Percentiles rank a stretch among this genome's conserved stretches.
These are phyloP conservation scores for Litsea cubeba DNA, from an alignment of 164 flowering plant species.

Conservation along the genomic window DNA sequence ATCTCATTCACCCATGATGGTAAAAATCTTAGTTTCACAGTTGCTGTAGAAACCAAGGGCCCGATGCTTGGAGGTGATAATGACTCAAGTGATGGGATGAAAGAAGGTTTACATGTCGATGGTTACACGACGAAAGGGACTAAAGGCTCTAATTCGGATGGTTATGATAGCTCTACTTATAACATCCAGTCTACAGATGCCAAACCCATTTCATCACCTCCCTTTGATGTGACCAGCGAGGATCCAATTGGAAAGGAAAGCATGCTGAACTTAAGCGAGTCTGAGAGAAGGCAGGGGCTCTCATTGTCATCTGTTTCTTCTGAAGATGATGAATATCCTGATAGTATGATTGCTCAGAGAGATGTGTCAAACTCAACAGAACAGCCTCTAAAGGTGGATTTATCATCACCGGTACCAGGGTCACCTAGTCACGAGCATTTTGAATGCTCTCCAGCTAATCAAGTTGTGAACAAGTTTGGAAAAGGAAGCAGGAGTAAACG, in stretches of 20 bases:
- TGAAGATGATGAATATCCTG: conserved; percentile 32
- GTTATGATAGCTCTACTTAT: conserved; percentile 24
- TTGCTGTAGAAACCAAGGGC: conserved; percentile 2
- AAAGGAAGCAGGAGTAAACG: conserved; percentile 31
- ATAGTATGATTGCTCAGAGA: conserved; percentile 17
- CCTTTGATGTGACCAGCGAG: not conserved
- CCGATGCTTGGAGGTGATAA: conserved; percentile 6
- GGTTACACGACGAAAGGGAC: conserved; percentile 16
- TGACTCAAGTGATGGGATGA: conserved; percentile 20
- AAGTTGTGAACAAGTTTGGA: conserved; percentile 16
- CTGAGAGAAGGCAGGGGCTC: conserved; percentile 23
- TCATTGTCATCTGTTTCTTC: conserved; percentile 30
- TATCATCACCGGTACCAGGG: conserved; percentile 27
- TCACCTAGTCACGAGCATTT: conserved; percentile 32
- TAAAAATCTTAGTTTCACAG: conserved; percentile 37
- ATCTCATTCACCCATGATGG: conserved; percentile 31
- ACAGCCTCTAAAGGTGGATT: conserved; percentile 10
- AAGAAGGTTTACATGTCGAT: conserved; percentile 15
- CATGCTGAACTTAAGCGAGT: conserved; percentile 18
- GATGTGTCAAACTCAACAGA: conserved; percentile 16
- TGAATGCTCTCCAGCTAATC: conserved; percentile 26
- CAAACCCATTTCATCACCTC: conserved; percentile 11
- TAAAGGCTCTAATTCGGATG: conserved; percentile 27
- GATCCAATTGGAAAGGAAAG: conserved; percentile 1
- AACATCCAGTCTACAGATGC: conserved; percentile 29